Conservation (phyloP, 768 basidiomycete genomes). For the Melanogaster broomeanus region DNA sequence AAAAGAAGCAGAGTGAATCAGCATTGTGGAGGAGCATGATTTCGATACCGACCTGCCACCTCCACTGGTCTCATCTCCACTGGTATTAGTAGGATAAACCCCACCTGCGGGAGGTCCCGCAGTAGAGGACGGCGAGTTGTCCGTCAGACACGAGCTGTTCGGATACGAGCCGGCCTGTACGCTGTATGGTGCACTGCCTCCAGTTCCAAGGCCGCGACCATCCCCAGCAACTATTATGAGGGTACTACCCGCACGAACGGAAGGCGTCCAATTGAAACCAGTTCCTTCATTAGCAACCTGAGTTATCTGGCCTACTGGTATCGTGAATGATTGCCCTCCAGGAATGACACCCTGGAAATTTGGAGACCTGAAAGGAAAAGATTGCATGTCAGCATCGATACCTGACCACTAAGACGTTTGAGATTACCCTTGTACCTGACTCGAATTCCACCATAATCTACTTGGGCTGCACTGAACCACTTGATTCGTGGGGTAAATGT, state of each 20-base stretch:
- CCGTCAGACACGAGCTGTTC: conserved; percentile 55
- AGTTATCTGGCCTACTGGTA: conserved; percentile 54
- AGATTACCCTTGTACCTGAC: conserved; percentile 54
- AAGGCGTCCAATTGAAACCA: conserved; percentile 71
- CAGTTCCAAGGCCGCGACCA: conserved; percentile 62
- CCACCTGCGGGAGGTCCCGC: conserved; percentile 77
- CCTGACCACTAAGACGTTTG: neutral
- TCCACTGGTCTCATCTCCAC: conserved; percentile 33
- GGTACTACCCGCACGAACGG: conserved; percentile 63
- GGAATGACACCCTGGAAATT: conserved; percentile 75
- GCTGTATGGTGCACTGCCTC: conserved; percentile 61
- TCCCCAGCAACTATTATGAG: conserved; percentile 72
- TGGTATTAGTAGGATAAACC: conserved; percentile 58
- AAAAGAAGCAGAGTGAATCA: neutral
- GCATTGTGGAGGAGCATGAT: neutral
- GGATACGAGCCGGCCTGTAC: conserved; percentile 53
- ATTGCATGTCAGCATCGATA: neutral
- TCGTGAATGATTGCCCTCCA: conserved; percentile 72
- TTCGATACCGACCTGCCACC: conserved; percentile 26
- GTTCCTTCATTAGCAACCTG: conserved; percentile 46
- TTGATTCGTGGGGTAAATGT: conserved; percentile 60
- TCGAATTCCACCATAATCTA: conserved; percentile 66
- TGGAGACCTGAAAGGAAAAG: conserved; percentile 43
- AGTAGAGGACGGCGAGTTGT: conserved; percentile 72
- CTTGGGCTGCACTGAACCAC: conserved; percentile 64